Conservation (phyloP, 352 stramenopile species). For the Phytopythium mirpurense region DNA sequence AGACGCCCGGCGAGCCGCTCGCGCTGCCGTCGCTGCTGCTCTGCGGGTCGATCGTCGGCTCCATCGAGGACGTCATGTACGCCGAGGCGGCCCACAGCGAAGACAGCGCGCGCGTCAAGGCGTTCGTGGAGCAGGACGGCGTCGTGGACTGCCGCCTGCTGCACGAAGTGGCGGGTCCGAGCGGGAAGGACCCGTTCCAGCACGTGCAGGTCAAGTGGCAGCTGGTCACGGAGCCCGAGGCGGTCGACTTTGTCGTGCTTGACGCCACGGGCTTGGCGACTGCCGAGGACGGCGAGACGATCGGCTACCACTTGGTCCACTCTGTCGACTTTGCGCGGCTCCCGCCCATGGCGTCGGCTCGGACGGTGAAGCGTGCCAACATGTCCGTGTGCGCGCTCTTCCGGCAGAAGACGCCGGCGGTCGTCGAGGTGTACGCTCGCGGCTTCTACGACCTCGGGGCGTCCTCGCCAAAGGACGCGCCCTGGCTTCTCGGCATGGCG, state of each 20-base stretch:
- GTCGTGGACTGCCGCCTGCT: slow-evolving; percentile 5
- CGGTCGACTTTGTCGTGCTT: slow-evolving; percentile 16
- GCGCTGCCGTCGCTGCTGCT: slow-evolving; percentile 7
- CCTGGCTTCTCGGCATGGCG: slow-evolving; percentile 17
- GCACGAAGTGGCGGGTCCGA: not conserved
- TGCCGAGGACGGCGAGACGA: slow-evolving; percentile 3
- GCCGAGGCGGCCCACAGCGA: not conserved
- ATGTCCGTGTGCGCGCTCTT: slow-evolving; percentile 17
- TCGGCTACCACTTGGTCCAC: slow-evolving; percentile 18
- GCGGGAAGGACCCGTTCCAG: slow-evolving; percentile 7
- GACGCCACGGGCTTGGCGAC: slow-evolving; percentile 10
- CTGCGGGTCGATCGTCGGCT: slow-evolving; percentile 7
- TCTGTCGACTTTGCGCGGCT: slow-evolving; percentile 13
- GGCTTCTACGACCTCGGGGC: slow-evolving; percentile 6
- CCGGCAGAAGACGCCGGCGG: slow-evolving; percentile 4
- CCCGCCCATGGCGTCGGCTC: not conserved
- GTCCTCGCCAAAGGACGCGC: slow-evolving; percentile 6
- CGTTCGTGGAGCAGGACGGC: slow-evolving; percentile 5
- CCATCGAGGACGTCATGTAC: slow-evolving; percentile 13
- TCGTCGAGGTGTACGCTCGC: slow-evolving; percentile 8
- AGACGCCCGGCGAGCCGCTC: slow-evolving; percentile 6
- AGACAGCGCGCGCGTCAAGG: slow-evolving; percentile 5
- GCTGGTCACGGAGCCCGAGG: not conserved
- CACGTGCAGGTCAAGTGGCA: slow-evolving; percentile 12
- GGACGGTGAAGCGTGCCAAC: not conserved